Conservation (phyloP, 257 asterid genomes). For the Solanum bulbocastanum region DNA sequence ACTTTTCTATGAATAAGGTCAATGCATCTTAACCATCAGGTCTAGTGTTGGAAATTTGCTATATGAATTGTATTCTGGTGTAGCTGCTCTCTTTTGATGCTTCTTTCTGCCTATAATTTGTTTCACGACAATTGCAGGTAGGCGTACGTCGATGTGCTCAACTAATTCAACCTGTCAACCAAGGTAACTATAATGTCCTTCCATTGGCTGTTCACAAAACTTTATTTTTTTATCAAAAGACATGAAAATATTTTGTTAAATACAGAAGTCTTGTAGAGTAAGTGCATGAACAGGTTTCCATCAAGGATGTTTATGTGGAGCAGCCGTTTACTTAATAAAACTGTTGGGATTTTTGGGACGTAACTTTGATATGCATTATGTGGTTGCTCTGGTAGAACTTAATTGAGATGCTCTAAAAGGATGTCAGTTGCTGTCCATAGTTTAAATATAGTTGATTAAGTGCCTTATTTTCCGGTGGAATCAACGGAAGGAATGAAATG, state of each 20-base stretch:
- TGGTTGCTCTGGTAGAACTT: background rate
- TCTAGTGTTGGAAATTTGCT: background rate
- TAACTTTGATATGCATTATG: background rate
- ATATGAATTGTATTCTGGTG: background rate
- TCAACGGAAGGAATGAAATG: background rate
- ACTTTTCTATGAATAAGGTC: background rate
- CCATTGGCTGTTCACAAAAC: background rate
- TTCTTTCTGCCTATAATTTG: background rate
- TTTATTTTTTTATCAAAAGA: background rate
- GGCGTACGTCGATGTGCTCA: slow-evolving; percentile 16
- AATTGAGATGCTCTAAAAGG: background rate
- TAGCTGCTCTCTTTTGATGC: background rate
- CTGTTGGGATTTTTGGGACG: background rate
- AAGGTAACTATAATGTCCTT: slow-evolving; percentile 8
- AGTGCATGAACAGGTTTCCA: background rate
- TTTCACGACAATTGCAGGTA: slow-evolving; percentile 4
- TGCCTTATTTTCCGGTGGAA: background rate
- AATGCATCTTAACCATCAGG: background rate
- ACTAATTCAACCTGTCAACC: slow-evolving; percentile 15
- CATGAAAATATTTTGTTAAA: background rate
- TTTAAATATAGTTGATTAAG: background rate
- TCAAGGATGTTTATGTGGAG: background rate
- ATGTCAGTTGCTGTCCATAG: background rate
- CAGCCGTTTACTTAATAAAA: background rate
- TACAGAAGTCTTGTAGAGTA: background rate